phyloP scores from a whole-genome alignment of 768 basidiomycete genomes.

The Lentinus tigrinus region DNA sequence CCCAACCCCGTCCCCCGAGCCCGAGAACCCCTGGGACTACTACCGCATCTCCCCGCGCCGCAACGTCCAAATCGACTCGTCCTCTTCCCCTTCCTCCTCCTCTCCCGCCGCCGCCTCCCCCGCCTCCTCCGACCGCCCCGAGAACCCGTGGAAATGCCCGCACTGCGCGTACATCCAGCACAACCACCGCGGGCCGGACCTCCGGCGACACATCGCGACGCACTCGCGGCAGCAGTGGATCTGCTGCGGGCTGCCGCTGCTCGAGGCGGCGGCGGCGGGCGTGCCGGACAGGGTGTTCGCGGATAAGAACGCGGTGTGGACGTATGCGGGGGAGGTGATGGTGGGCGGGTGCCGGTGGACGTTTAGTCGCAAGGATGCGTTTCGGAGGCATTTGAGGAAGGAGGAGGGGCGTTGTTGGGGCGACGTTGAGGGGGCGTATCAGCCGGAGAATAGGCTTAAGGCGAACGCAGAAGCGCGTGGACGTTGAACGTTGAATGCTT shows the following conservation, averaged over 20 bases:
- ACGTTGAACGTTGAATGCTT: too few species aligned
- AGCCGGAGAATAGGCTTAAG: too few species aligned
- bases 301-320: too few species aligned
- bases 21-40: not conserved
- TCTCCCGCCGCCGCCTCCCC: too few species aligned
- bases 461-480: too few species aligned
- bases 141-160: constrained; percentile 1
- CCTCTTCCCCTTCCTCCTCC: too few species aligned
- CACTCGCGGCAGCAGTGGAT: constrained; percentile 12
- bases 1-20: not conserved
- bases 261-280: too few species aligned
- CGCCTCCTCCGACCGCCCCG: not conserved
- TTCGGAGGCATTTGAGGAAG: constrained; percentile 8
- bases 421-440: not conserved
- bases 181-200: constrained; percentile 5
- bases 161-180: constrained; percentile 11
- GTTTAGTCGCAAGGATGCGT: constrained; percentile 16
- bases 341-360: constrained; percentile 16
- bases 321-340: constrained; percentile 3
- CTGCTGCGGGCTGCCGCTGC: not conserved
- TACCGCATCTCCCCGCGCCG: too few species aligned
- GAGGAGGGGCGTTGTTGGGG: not conserved
- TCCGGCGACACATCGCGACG: constrained; percentile 18
- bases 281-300: too few species aligned
- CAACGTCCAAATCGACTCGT: too few species aligned